phyloP scores from a whole-genome alignment of 495 filamentous ascomycete genomes.

The Neurospora intermedia region DNA sequence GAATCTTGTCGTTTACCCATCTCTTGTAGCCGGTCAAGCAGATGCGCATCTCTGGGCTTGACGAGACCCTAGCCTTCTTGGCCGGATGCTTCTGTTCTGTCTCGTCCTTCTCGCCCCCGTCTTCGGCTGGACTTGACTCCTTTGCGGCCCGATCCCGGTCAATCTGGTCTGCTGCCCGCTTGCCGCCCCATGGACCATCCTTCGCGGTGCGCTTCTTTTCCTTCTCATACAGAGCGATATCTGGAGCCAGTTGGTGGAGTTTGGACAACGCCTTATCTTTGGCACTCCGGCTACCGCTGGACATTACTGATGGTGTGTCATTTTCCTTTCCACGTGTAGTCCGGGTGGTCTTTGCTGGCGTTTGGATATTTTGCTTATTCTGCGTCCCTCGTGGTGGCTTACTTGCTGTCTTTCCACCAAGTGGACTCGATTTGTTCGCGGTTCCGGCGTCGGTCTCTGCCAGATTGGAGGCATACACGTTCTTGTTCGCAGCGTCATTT shows the following conservation, averaged over 20 bases:
- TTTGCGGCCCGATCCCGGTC: conserved; percentile 35
- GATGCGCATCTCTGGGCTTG: conserved; percentile 54
- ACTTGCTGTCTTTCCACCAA: background rate
- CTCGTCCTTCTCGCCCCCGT: conserved; percentile 32
- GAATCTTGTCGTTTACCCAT: conserved; percentile 56
- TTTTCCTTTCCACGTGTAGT: conserved; percentile 65
- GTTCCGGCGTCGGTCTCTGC: conserved; percentile 11
- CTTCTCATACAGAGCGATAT: conserved; percentile 85
- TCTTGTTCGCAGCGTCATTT: conserved; percentile 27
- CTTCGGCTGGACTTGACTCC: conserved; percentile 20
- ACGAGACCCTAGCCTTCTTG: conserved; percentile 52
- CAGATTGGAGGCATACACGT: conserved; percentile 17
- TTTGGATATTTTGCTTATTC: conserved; percentile 20
- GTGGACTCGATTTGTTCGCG: conserved; percentile 15
- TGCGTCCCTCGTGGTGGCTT: conserved; percentile 4
- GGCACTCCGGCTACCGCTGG: conserved; percentile 70
- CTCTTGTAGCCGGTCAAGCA: conserved; percentile 68
- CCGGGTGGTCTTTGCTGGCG: conserved; percentile 29
- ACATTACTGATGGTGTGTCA: conserved; percentile 56
- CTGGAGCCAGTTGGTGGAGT: conserved; percentile 64
- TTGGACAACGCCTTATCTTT: conserved; percentile 70
- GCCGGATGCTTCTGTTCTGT: conserved; percentile 38
- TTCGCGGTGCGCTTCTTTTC: conserved; percentile 68
- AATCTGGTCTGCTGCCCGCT: conserved; percentile 45
- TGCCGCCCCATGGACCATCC: conserved; percentile 69